These are phyloP conservation scores for Tetrahymena elliotti DNA, from an alignment of 73 alveolate genomes.

Conservation along the genomic window DNA sequence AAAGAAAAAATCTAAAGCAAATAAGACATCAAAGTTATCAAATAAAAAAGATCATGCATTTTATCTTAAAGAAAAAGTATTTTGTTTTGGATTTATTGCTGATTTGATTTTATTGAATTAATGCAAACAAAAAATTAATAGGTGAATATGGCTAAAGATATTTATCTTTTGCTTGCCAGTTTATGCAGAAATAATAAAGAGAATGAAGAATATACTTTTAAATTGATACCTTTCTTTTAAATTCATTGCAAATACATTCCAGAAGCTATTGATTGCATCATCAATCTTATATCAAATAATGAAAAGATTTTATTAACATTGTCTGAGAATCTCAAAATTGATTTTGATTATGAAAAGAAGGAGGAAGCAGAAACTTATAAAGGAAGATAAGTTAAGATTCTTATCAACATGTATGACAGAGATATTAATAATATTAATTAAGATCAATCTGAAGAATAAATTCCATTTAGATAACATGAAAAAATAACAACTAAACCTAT, in stretches of 20 bases:
- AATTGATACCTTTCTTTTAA: constrained; percentile 8
- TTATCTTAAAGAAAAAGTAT: neutral
- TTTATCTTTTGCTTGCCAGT: constrained; percentile 17
- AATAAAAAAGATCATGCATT: neutral
- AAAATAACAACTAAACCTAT: neutral
- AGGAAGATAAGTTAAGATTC: constrained; percentile 25
- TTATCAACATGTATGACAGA: constrained; percentile 4
- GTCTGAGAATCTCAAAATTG: constrained; percentile 27
- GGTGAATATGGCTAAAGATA: neutral
- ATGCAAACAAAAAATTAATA: neutral
- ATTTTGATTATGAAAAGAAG: constrained; percentile 5
- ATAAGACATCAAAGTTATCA: constrained; percentile 11
- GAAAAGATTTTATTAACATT: constrained; percentile 3
- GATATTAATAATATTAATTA: neutral
- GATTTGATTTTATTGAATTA: too few species aligned
- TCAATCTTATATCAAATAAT: constrained; percentile 10
- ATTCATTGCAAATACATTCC: constrained; percentile 33
- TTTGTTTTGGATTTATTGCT: neutral
- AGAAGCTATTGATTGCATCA: constrained; percentile 33
- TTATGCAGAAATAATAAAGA: constrained; percentile 6
- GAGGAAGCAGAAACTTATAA: constrained; percentile 1
- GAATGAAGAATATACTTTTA: constrained; percentile 30
- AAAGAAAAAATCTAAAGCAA: constrained; percentile 14
- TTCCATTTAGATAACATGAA: neutral
- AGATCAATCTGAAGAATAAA: neutral